Evolutionary conservation across 441 rosid species (phyloP), one percentile per base, ranked within the genome.

Genomic region (Jatropha podagrica): DNA sequence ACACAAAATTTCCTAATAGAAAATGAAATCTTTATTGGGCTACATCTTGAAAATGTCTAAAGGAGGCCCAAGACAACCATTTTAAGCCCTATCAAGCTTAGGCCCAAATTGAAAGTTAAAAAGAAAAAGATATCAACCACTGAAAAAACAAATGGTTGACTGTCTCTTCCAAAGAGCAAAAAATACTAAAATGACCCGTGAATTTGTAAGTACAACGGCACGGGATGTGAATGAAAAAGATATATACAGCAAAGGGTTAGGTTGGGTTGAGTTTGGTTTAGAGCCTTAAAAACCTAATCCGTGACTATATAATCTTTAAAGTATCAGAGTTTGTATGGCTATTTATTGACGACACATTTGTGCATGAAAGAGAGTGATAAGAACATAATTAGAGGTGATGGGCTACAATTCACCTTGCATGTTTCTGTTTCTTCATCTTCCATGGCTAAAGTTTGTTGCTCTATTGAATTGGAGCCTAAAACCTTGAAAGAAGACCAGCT

Each of bases 381-480:
- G 60, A 62, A 37, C 42, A 72, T 23, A 32, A 18, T 37, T 0
- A 32, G 56, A 42, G 46, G 70, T 66, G 72, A 72, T 56, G 59
- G 69, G 46, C 61, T 65, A 7, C 65, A 69, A 26, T 27, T 66
- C 55, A 44, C 27, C 58, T 18, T 42, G 0, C 4, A 32, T 32
- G 32, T 61, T 65, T 58, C 61, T 69, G 60, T 17, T 75, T 62
- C 5, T 42, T 37, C 20, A 23, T 59, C 26, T 59, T 37, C 63
- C 6, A 84, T 84, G 90, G 87, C 88, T 62, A 77, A 82, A 49
- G 4, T 62, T 23, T 79, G 87, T 15, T 85, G 88, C 80, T 61
- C 84, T 42, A 87, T 85, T 37, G 88, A 87, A 81, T 40, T 64
- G 82, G 88, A 87, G 80, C 90, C 90, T 26, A 65, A 81, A 68